Percentiles rank a stretch among this genome's conserved stretches.
Evolutionary conservation across 805 yeast genomes (phyloP).

Genomic region (Yamadazyma endophytica): DNA sequence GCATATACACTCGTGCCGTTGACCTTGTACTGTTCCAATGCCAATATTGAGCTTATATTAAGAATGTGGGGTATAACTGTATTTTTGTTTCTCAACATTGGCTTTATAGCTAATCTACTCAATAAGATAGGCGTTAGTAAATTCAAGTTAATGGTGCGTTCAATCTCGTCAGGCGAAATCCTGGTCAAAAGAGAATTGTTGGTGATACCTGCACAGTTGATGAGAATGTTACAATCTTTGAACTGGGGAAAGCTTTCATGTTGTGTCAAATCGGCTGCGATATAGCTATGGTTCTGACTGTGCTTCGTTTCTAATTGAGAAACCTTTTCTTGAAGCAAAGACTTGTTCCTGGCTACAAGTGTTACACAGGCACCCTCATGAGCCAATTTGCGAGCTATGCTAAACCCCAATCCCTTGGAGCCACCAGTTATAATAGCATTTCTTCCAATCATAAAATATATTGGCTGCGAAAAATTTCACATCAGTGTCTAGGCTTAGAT

Average conservation of each 20-base stretch:
- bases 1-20: slow-evolving; percentile 66
- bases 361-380: slow-evolving; percentile 26
- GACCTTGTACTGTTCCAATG: slow-evolving; percentile 27
- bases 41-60: slow-evolving; percentile 65
- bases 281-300: slow-evolving; percentile 6
- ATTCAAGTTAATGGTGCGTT: slow-evolving; percentile 49
- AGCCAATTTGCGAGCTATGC: slow-evolving; percentile 25
- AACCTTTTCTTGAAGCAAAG: slow-evolving; percentile 20
- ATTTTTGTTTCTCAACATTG: slow-evolving; percentile 41
- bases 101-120: slow-evolving; percentile 46
- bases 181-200: slow-evolving; percentile 49
- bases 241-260: slow-evolving; percentile 3
- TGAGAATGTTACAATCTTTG: slow-evolving; percentile 28
- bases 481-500: too few species aligned
- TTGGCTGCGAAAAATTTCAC: too few species aligned
- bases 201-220: slow-evolving; percentile 67
- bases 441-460: slow-evolving; percentile 6
- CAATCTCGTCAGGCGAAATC: slow-evolving; percentile 39
- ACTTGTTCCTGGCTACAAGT: slow-evolving; percentile 32
- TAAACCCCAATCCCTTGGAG: slow-evolving; percentile 34
- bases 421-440: slow-evolving; percentile 40
- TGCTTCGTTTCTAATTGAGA: slow-evolving; percentile 4
- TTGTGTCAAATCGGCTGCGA: slow-evolving; percentile 10
- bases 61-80: slow-evolving; percentile 36
- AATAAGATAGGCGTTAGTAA: slow-evolving; percentile 58